Conservation (phyloP, 768 basidiomycete genomes). For the Podaxis pistillaris region DNA sequence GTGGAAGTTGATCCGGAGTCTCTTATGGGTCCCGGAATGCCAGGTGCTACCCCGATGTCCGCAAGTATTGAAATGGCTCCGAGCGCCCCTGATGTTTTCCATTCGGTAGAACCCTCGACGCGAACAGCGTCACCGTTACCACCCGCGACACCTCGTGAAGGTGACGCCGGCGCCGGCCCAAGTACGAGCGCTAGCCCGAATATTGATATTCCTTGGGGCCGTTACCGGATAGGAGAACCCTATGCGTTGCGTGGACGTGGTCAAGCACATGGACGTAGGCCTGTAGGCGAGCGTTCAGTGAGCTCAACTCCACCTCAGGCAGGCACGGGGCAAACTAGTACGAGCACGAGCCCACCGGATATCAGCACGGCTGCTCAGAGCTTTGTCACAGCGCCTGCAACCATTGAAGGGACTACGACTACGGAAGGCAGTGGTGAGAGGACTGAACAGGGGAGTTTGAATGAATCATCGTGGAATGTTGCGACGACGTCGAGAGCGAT, state of each 20-base stretch:
- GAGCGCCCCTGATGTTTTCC: not conserved
- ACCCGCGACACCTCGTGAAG: constrained; percentile 19
- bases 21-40: constrained; percentile 10
- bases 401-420: constrained; percentile 53
- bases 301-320: constrained; percentile 7
- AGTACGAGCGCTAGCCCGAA: not conserved
- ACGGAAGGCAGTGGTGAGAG: constrained; percentile 43
- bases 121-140: constrained; percentile 10
- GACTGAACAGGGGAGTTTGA: constrained; percentile 40
- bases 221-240: constrained; percentile 19
- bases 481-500: constrained; percentile 13
- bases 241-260: constrained; percentile 22
- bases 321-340: constrained; percentile 16
- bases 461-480: constrained; percentile 28
- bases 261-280: constrained; percentile 13
- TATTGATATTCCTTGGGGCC: constrained; percentile 25
- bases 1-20: not conserved
- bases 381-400: constrained; percentile 65
- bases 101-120: not conserved
- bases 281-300: not conserved
- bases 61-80: not conserved
- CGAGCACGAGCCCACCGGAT: constrained; percentile 47
- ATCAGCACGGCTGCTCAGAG: constrained; percentile 70
- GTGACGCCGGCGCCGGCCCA: constrained; percentile 14
- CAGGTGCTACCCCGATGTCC: not conserved